Base-by-base conservation (phyloP, 495 filamentous ascomycete genomes). In the Tuber aestivum region DNA sequence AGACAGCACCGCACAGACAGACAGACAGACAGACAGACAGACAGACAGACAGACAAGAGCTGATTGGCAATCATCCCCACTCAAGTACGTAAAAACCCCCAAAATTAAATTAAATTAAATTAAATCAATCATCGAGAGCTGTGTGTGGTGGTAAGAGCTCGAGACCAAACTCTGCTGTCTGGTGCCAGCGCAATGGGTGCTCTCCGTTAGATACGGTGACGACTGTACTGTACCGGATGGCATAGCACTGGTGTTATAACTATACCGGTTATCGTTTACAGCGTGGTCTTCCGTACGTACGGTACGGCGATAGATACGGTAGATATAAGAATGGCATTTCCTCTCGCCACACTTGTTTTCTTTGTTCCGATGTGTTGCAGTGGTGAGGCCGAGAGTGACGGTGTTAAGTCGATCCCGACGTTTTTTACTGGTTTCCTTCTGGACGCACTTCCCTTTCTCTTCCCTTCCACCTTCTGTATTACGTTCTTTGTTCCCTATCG, bases 381-480 rank as follows among this genome's bases (percentile, higher is more conserved):
- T n/a, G n/a, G n/a, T 23, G 50, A 23, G 5, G 50, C 1, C 23
- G 50, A 4, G 0, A 7, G 50, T 27, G 50, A 61, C 50, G 23
- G 23, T 61, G 27, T n/a, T n/a, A n/a, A n/a, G n/a, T n/a, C 50
- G 3, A 32, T 61, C n/a, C 27, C 50, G 27, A 61, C 50, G n/a
- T 9, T 61, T 61, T 61, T 56, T 44, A 1, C 14, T 45, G 14
- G 23, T 50, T 27, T 27, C n/a, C 27, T 16, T 14, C 21, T 37
- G 44, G 12, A 74, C 72, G 41, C 40, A 38, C 72, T 21, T 61
- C 50, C 65, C 41, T 75, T 70, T 71, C 69, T 44, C 69, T 41
- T 41, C 38, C 23, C 50, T 69, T 69, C 40, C 76, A 27, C 9
- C 12, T 23, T 27, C 1, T 23, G 8, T 21, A 12, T n/a, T 61